Evolutionary conservation across 169 alveolate species (phyloP), one percentile per base, ranked within the genome.

Genomic region (Eimeria acervulina): DNA sequence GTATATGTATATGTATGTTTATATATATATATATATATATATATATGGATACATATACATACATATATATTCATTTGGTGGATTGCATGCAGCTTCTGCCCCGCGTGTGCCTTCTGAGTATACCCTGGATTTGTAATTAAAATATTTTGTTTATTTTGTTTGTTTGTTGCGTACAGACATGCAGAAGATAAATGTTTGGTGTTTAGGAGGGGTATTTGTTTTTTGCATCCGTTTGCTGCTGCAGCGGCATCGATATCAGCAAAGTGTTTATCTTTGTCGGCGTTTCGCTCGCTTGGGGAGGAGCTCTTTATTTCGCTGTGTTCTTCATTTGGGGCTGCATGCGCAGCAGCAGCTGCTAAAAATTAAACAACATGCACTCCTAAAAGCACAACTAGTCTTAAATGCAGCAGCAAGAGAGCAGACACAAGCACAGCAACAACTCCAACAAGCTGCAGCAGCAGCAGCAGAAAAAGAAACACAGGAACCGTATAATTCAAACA

Each of bases 201-300:
- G 51, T 28, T 28, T 83, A 28, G 91, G 91, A 12, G 91, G 42
- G 4, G 91, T 83, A 28, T 83, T 83, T 15, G 51, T 83, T 12
- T 83, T 83, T 26, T 83, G 91, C 70, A 28, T 83, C n/a, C 26
- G 70, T 47, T 28, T 83, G 74, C 12, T 83, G 72, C 91, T 83
- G 36, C 91, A 52, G 28, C 91, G 72, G 51, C 31, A 74, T 51
- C 91, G 91, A n/a, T 47, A 40, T 36, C 91, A 83, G n/a, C 91
- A 83, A 31, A 74, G 51, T 2, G 91, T 83, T 13, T 61, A 40
- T 61, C 91, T 83, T 12, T 83, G 91, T 52, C 91, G 91, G 51
- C 74, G 68, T 15, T 83, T 83, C 55, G 28, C 74, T 21, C 68
- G 47, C 12, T 28, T 83, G 12, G 91, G 91, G 8, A 44, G 72